Conservation (phyloP, 148 eudicot species). For the Rhododendron williamsianum region DNA sequence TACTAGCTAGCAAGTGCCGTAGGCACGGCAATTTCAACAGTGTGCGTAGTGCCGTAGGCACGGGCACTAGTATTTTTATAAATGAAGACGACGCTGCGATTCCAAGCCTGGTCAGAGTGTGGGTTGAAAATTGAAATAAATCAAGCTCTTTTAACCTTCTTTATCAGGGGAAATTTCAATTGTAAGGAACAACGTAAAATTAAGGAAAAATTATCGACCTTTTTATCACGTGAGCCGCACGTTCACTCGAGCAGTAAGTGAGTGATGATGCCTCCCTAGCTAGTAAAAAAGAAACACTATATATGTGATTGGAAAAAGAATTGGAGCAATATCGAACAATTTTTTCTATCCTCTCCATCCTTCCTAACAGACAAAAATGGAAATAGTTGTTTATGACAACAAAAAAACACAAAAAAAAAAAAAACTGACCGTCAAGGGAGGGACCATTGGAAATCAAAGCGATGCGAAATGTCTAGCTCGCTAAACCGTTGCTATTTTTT, state of each 20-base stretch:
- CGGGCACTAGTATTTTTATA: background rate
- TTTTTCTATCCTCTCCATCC: too few relatives aligned
- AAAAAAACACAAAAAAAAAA: too few relatives aligned
- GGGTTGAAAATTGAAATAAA: background rate
- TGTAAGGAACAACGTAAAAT: too few relatives aligned
- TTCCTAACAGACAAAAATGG: background rate
- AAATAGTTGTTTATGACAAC: background rate
- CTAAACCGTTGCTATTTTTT: too few relatives aligned
- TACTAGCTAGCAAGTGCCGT: too few relatives aligned
- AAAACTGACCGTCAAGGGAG: too few relatives aligned
- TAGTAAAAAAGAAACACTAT: too few relatives aligned
- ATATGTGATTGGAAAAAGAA: too few relatives aligned
- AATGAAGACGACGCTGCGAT: background rate
- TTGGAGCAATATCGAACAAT: too few relatives aligned
- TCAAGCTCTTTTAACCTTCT: background rate
- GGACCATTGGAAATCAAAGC: background rate
- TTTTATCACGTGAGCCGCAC: background rate
- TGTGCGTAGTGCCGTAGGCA: too few relatives aligned
- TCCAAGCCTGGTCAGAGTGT: background rate
- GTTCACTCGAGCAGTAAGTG: background rate
- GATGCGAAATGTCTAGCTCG: background rate
- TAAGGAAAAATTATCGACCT: background rate
- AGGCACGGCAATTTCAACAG: too few relatives aligned
- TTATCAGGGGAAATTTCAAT: background rate
- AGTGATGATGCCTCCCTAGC: background rate